Evolutionary conservation across 331 rosid species (phyloP), one percentile per base, ranked within the genome.

Genomic region (Malus hybrid): DNA sequence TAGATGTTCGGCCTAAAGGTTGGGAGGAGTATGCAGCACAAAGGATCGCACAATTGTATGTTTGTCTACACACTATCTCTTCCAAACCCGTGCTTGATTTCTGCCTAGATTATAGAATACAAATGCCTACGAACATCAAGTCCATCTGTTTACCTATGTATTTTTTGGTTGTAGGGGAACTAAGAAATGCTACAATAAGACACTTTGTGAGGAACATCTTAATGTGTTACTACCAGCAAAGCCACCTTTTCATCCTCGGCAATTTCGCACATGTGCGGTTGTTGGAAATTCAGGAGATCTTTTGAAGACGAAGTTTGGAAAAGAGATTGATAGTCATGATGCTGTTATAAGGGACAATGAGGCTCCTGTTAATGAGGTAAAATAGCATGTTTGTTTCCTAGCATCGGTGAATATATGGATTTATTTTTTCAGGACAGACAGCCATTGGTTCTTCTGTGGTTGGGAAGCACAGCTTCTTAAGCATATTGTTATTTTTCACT

Each of bases 221-320:
- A 83, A 92, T 80, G 75, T 92, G 82, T 73, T 94, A 77, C 85
- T 94, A 68, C 99, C 99, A 12, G 88, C 89, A 22, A 90, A 88
- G 75, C 92, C 97, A 32, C 97, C 99, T 70, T 94, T 94, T 78
- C 95, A 85, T 80, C 99, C 99, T 53, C 78, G 86, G 66, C 99
- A 94, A 70, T 94, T 94, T 74, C 87, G 20, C 67, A 82, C 86
- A 2, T 94, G 97, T 83, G 98, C 98, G 63, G 99, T 94, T 86
- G 99, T 94, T 72, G 99, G 99, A 73, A 94, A 94, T 78, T 92
- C 99, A 18, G 99, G 99, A 64, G 99, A 94, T 84, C 99, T 94
- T 83, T 84, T 94, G 72, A 90, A 87, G 80, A 94, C 93, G 1
- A 78, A 84, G 74, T 94, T 88, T 75, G 99, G 99, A 33, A 8